Evolutionary conservation across 2,329 filamentous ascomycete genomes (phyloP).

Genomic region (Pleomassaria siparia): DNA sequence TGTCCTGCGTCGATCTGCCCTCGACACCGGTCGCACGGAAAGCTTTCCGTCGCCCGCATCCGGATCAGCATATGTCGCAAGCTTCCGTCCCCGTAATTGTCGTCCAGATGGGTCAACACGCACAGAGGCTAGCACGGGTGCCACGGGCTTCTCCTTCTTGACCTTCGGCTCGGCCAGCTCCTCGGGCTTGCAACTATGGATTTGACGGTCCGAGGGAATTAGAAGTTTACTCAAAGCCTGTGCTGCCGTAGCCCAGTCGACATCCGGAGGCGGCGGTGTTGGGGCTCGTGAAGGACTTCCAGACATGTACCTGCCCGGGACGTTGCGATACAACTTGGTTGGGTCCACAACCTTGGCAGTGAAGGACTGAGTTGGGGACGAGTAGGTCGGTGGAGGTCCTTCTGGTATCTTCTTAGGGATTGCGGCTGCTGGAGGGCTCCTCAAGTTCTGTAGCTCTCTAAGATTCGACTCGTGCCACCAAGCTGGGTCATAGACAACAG

Average conservation of each 20-base stretch:
- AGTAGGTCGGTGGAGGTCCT: slow-evolving; percentile 70
- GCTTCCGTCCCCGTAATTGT: slow-evolving; percentile 71
- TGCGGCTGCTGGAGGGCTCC: slow-evolving; percentile 28
- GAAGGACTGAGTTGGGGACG: slow-evolving; percentile 84
- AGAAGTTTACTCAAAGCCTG: slow-evolving; percentile 81
- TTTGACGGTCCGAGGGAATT: slow-evolving; percentile 74
- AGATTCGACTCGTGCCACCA: slow-evolving; percentile 49
- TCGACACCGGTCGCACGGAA: slow-evolving; percentile 24
- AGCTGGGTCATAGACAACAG: slow-evolving; percentile 28
- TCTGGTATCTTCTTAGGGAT: slow-evolving; percentile 61
- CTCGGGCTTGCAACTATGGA: slow-evolving; percentile 73
- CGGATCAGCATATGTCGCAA: slow-evolving; percentile 53
- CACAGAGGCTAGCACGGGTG: slow-evolving; percentile 33
- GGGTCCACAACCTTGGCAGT: slow-evolving; percentile 75
- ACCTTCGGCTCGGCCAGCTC: slow-evolving; percentile 67
- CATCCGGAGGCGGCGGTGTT: slow-evolving; percentile 74
- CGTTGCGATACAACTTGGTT: slow-evolving; percentile 64
- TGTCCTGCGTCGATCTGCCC: slow-evolving; percentile 40
- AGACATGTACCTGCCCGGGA: slow-evolving; percentile 52
- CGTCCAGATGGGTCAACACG: slow-evolving; percentile 54
- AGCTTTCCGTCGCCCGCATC: slow-evolving; percentile 45
- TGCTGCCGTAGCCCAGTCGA: slow-evolving; percentile 83
- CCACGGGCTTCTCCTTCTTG: slow-evolving; percentile 55
- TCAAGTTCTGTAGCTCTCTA: slow-evolving; percentile 35
- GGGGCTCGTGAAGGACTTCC: slow-evolving; percentile 47